Evolutionary conservation across 2,329 filamentous ascomycete genomes (phyloP), one percentile per base, ranked within the genome.

Genomic region (Claviceps sp.): DNA sequence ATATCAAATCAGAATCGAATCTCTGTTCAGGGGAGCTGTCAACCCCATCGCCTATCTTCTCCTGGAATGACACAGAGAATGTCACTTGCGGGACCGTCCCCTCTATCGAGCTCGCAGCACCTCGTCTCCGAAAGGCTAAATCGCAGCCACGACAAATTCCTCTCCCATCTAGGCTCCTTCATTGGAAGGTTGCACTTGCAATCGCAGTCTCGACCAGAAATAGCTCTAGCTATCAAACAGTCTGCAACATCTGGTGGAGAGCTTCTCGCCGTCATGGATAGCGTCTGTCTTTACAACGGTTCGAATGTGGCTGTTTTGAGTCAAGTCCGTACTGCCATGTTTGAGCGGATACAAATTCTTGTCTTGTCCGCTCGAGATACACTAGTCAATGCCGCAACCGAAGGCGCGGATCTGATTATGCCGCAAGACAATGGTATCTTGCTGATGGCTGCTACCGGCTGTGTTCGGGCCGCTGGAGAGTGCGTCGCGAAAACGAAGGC

Each of bases 111-210:
- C 56, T 80, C 82, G 56, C 79, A 82, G 55, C 85, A 87, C 60
- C 75, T 96, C 54, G 87, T 93, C 38, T 95, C 90, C 2, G 86
- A 90, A 65, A 84, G 84, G 59, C 77, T 97, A 48, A 85, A 82
- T 61, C 74, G 78, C 48, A 86, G 83, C 49, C 89, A 96, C 69
- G 90, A 97, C 69, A 81, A 80, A 7, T 95, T 97, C 62, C 73
- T 98, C 50, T 93, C 90, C 6, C 86, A 90, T 62, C 80, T 98
- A 50, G 91, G 88, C 49, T 94, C 89, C 4, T 95, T 97, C 65
- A 91, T 97, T 64, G 93, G 93, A 16, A 76, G 81, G 40, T 77
- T 96, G 52, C 89, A 96, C 66, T 75, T 96, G 55, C 89, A 96
- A 65, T 93, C 90, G n/a, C 85, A 93, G 56, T 93, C 89, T 7